Conservation (phyloP, 371 early-diverging fungal species). For the Circinella minor region DNA sequence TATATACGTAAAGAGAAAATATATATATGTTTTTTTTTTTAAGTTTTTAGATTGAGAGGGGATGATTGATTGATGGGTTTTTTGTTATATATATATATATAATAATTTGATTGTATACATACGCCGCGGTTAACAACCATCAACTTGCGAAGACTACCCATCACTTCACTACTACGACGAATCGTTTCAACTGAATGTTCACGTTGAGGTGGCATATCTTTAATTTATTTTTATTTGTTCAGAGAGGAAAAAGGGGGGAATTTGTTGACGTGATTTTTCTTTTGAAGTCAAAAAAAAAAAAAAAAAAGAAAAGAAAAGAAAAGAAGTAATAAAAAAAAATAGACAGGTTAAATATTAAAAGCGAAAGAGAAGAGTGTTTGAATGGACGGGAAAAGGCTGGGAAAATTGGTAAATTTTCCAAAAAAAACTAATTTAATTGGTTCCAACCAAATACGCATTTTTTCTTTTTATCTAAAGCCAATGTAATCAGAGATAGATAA, state of each 20-base stretch:
- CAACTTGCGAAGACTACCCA: conserved; percentile 58
- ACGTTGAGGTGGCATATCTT: conserved; percentile 34
- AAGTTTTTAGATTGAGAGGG: no score
- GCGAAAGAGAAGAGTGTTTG: not conserved
- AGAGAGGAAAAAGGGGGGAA: no score
- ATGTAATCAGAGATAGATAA: not conserved
- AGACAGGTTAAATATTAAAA: conserved; percentile 5
- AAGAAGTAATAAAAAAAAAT: conserved; percentile 1
- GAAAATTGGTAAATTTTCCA: conserved; percentile 5
- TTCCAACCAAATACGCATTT: not conserved
- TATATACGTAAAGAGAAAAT: conserved; percentile 17
- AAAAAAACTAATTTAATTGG: not conserved
- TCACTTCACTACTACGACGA: conserved; percentile 59
- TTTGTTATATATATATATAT: no score
- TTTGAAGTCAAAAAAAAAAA: no score
- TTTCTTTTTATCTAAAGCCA: not conserved
- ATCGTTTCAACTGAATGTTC: conserved; percentile 70
- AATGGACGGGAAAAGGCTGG: conserved; percentile 3
- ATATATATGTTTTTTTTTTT: no score
- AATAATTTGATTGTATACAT: conserved; percentile 21
- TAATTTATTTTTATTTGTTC: not conserved
- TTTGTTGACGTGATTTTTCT: no score
- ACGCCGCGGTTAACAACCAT: conserved; percentile 73
- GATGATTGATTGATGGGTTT: no score
- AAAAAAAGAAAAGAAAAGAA: not conserved